A percentile compares a stretch with the other conserved stretches of the same genome.
Conservation (phyloP, 768 basidiomycete genomes). For the Mrakia frigida region DNA sequence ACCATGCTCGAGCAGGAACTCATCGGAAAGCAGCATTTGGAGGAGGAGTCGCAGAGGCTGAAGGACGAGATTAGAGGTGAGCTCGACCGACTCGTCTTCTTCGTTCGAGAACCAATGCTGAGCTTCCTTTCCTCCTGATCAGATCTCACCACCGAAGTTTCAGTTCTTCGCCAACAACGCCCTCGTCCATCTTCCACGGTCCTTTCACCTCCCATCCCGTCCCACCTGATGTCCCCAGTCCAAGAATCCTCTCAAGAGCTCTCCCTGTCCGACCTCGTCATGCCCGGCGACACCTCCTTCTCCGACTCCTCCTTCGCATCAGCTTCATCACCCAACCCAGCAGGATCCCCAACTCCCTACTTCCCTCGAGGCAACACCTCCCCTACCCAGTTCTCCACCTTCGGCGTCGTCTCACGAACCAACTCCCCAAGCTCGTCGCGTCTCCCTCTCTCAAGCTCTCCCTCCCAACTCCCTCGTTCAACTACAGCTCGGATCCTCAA, state of each 20-base stretch:
- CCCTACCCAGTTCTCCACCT: not conserved
- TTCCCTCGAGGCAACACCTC: not conserved
- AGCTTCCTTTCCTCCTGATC: not conserved
- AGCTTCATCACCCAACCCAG: not conserved
- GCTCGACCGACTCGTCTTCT: slow-evolving; percentile 33
- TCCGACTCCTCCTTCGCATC: slow-evolving; percentile 1
- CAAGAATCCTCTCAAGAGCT: slow-evolving; percentile 51
- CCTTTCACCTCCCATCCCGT: slow-evolving; percentile 36
- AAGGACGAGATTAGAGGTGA: slow-evolving; percentile 89
- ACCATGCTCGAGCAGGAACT: slow-evolving; percentile 94
- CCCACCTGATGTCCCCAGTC: slow-evolving; percentile 46
- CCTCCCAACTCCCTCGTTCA: slow-evolving; percentile 22
- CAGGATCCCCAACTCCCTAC: not conserved
- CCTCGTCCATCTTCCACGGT: slow-evolving; percentile 39
- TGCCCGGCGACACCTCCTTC: not conserved
- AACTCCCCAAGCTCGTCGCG: not conserved
- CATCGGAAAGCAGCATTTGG: slow-evolving; percentile 78
- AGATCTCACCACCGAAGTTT: slow-evolving; percentile 83
- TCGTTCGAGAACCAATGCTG: not conserved
- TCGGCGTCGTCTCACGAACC: not conserved
- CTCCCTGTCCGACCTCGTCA: slow-evolving; percentile 28
- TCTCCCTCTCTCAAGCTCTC: not conserved
- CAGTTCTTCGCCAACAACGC: slow-evolving; percentile 69
- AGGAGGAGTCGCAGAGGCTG: slow-evolving; percentile 83
- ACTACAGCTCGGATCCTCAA: slow-evolving; percentile 48